A percentile compares a stretch with the other conserved stretches of the same genome.
Evolutionary conservation across 2,329 filamentous ascomycete genomes (phyloP).

Genomic region (Coleophoma cylindrospora): DNA sequence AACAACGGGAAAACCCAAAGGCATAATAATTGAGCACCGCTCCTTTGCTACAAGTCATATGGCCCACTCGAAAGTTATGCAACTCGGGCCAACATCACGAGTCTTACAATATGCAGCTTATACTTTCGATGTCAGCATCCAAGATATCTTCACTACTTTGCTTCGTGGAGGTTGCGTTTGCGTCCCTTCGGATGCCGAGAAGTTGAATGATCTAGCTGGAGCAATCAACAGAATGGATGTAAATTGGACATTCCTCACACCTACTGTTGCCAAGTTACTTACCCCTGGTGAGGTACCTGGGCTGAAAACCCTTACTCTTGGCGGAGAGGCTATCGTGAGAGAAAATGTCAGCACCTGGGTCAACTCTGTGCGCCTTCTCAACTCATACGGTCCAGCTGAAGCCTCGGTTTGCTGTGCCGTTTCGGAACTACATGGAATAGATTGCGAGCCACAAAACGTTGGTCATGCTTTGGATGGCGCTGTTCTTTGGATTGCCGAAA

Average conservation of each 20-base stretch:
- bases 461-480: not conserved
- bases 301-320: conserved; percentile 30
- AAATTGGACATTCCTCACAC: conserved; percentile 8
- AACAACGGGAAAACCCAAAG: conserved; percentile 10
- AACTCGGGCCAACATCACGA: conserved; percentile 3
- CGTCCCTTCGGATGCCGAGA: conserved; percentile 9
- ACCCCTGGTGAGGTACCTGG: conserved; percentile 20
- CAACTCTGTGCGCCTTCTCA: conserved; percentile 30
- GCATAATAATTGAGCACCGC: conserved; percentile 7
- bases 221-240: conserved; percentile 7
- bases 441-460: not conserved
- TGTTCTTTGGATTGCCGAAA: conserved; percentile 2
- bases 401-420: not conserved
- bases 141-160: conserved; percentile 11
- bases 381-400: conserved; percentile 20
- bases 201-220: conserved; percentile 7
- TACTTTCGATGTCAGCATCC: conserved; percentile 8
- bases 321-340: conserved; percentile 22
- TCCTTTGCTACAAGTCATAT: conserved; percentile 3
- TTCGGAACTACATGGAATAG: too few species aligned
- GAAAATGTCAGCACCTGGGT: conserved; percentile 23
- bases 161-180: conserved; percentile 10
- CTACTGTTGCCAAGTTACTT: conserved; percentile 10
- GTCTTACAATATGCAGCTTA: conserved; percentile 11
- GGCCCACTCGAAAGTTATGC: conserved; percentile 1